These are phyloP conservation scores for Cucurbita ficifolia DNA, from an alignment of 306 rosid species.

Conservation along the genomic window DNA sequence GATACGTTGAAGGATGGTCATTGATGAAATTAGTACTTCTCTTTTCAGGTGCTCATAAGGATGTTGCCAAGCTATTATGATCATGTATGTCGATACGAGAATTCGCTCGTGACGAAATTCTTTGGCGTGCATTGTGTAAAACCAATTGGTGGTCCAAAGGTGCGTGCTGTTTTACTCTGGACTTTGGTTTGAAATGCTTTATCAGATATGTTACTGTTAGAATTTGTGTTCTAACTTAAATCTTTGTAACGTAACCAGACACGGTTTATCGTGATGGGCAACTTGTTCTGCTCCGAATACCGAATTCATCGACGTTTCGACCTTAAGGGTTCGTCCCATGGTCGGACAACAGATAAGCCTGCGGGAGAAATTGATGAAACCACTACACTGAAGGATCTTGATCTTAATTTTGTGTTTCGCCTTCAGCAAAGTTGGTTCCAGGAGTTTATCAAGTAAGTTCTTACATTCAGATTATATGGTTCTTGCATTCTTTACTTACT, in stretches of 20 bases:
- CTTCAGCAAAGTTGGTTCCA: slow-evolving; percentile 49
- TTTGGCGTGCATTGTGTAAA: slow-evolving; percentile 94
- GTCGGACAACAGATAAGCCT: slow-evolving; percentile 69
- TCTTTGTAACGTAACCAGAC: slow-evolving; percentile 35
- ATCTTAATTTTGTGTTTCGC: slow-evolving; percentile 85
- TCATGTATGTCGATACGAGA: slow-evolving; percentile 53
- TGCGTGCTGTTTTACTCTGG: slow-evolving; percentile 5
- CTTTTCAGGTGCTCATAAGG: slow-evolving; percentile 71
- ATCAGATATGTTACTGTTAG: not conserved
- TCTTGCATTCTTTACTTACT: not conserved
- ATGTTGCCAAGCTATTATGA: slow-evolving; percentile 77
- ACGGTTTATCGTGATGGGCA: slow-evolving; percentile 98
- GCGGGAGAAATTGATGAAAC: slow-evolving; percentile 89
- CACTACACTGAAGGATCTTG: slow-evolving; percentile 90
- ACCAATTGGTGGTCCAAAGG: slow-evolving; percentile 93
- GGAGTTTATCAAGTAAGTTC: slow-evolving; percentile 58
- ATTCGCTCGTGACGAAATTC: slow-evolving; percentile 85
- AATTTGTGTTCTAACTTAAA: not conserved
- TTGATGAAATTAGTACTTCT: slow-evolving; percentile 7
- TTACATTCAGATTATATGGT: not conserved
- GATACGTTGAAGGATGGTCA: not conserved
- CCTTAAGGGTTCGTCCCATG: slow-evolving; percentile 91
- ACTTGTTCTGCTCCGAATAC: slow-evolving; percentile 91
- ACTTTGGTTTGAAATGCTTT: not conserved
- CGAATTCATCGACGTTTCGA: slow-evolving; percentile 87